A percentile compares a stretch with the other conserved stretches of the same genome.
These are phyloP conservation scores for Annulohypoxylon moriforme DNA, from an alignment of 495 filamentous ascomycete species.

Conservation along the genomic window DNA sequence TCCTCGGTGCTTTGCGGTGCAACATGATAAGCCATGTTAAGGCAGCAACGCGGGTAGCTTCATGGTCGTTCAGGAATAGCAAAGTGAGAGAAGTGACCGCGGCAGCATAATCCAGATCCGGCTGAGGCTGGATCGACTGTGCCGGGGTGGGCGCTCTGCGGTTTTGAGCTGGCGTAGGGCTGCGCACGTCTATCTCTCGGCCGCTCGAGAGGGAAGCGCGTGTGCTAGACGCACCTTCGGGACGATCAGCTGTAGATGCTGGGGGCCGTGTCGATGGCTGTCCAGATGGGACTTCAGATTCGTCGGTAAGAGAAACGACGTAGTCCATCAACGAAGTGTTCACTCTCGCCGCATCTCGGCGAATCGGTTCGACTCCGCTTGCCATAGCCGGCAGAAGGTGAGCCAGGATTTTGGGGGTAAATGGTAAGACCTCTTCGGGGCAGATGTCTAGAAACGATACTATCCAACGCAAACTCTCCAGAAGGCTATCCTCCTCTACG, in stretches of 20 bases:
- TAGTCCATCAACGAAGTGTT: constrained; percentile 92
- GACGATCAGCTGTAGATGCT: constrained; percentile 64
- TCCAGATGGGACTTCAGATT: constrained; percentile 62
- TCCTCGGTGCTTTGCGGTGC: constrained; percentile 91
- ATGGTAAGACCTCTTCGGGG: constrained; percentile 95
- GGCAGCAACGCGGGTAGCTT: constrained; percentile 92
- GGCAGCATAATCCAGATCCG: constrained; percentile 94
- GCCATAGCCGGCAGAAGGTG: constrained; percentile 96
- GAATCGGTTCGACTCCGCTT: constrained; percentile 86
- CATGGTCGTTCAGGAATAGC: constrained; percentile 95
- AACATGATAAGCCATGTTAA: constrained; percentile 98
- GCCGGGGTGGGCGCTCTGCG: constrained; percentile 52
- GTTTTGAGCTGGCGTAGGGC: constrained; percentile 64
- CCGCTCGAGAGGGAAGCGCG: constrained; percentile 64
- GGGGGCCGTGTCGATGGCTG: constrained; percentile 57
- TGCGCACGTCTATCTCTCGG: constrained; percentile 64
- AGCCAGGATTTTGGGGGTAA: constrained; percentile 89
- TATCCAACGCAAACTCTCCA: constrained; percentile 94
- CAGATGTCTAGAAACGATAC: constrained; percentile 97
- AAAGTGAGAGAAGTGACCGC: constrained; percentile 95
- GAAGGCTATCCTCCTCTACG: constrained; percentile 85
- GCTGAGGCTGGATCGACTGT: constrained; percentile 59
- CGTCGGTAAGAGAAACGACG: constrained; percentile 89
- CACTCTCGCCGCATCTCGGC: constrained; percentile 86
- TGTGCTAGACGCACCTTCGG: constrained; percentile 65